These are phyloP conservation scores for Coemansia sp. DNA, from an alignment of 192 early-diverging fungal species.

Conservation along the genomic window DNA sequence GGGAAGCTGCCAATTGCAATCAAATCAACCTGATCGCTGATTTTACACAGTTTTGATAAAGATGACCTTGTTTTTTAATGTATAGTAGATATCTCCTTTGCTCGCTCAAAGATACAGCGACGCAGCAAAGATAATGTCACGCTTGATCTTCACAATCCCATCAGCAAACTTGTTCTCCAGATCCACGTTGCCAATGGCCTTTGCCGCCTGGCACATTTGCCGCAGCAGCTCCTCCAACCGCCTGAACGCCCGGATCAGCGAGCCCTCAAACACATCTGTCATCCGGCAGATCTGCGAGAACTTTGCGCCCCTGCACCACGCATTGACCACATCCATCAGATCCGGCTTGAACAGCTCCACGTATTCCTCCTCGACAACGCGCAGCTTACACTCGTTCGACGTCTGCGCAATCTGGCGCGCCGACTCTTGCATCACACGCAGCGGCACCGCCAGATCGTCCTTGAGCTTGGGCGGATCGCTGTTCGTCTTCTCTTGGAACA, in stretches of 20 bases:
- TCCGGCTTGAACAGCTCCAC: constrained; percentile 81
- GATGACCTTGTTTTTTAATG: too few relatives aligned
- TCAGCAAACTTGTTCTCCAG: constrained; percentile 94
- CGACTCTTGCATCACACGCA: constrained; percentile 80
- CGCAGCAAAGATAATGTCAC: constrained; percentile 96
- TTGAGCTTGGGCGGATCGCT: constrained; percentile 59
- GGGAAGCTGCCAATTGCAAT: too few relatives aligned
- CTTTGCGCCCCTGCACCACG: constrained; percentile 89
- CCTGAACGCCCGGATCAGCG: constrained; percentile 85
- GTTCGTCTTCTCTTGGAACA: constrained; percentile 76
- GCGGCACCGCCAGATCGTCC: constrained; percentile 78
- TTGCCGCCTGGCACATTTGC: constrained; percentile 89
- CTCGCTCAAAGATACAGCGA: constrained; percentile 82
- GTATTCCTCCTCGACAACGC: constrained; percentile 87
- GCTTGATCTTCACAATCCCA: constrained; percentile 88
- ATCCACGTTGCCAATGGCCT: constrained; percentile 92
- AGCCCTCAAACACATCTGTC: constrained; percentile 95
- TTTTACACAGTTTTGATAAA: too few relatives aligned
- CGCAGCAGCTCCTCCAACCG: constrained; percentile 88
- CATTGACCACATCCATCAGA: constrained; percentile 94
- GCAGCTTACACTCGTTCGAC: constrained; percentile 85
- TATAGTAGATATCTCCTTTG: too few relatives aligned
- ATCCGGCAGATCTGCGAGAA: constrained; percentile 94
- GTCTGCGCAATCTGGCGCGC: constrained; percentile 84
- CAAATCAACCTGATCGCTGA: too few relatives aligned